phyloP scores from a whole-genome alignment of 177 flowering plant species.

The Vitis hybrid region DNA sequence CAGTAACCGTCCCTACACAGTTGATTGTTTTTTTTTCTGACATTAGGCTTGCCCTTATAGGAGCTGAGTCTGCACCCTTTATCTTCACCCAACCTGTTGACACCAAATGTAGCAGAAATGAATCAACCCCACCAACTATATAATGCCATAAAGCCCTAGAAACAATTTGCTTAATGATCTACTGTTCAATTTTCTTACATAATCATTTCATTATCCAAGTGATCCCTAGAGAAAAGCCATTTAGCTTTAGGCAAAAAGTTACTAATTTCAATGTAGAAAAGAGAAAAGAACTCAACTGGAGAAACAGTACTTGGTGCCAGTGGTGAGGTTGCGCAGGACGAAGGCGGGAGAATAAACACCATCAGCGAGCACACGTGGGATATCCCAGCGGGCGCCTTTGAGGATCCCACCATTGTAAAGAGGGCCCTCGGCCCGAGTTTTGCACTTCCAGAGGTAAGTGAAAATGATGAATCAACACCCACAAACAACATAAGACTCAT shows the following conservation, averaged over 20 bases:
- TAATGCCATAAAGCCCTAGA: neutral
- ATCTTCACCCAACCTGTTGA: conserved; percentile 80
- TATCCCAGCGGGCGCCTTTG: conserved; percentile 4
- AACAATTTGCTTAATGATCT: neutral
- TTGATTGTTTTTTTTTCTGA: conserved; percentile 26
- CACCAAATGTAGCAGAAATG: neutral
- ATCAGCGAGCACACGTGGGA: too few species aligned
- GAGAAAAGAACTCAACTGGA: conserved; percentile 50
- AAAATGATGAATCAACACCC: neutral
- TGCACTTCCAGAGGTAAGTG: conserved; percentile 47
- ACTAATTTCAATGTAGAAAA: neutral
- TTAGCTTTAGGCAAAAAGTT: too few species aligned
- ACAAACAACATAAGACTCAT: neutral
- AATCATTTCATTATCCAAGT: neutral
- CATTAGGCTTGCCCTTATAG: conserved; percentile 53
- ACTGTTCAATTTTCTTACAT: too few species aligned
- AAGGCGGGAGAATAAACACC: conserved; percentile 41
- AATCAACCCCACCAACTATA: too few species aligned
- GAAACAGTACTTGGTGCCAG: conserved; percentile 57
- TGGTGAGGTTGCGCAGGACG: conserved; percentile 56
- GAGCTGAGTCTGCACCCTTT: conserved; percentile 45
- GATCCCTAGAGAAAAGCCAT: neutral
- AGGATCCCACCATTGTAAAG: conserved; percentile 84
- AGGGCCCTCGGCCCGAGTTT: conserved; percentile 57
- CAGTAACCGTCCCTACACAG: conserved; percentile 71